A percentile compares a stretch with the other conserved stretches of the same genome.
Evolutionary conservation across 2,329 filamentous ascomycete species (phyloP).

Genomic region (Cryphonectria radicalis): DNA sequence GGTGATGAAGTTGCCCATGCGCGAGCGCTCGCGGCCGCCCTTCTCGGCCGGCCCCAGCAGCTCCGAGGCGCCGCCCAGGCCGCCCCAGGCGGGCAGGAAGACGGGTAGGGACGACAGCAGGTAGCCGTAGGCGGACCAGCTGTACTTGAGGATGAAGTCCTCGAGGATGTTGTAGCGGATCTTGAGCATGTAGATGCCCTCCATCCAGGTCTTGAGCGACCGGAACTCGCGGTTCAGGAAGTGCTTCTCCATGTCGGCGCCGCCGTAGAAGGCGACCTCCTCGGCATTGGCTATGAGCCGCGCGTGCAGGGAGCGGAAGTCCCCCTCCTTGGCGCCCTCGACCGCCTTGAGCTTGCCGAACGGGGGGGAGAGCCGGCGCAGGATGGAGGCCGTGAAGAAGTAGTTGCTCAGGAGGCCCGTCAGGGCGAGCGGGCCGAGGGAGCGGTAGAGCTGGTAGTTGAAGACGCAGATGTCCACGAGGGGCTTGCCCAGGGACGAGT

Average conservation of each 20-base stretch:
- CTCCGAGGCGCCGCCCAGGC: conserved; percentile 75
- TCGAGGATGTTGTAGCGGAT: conserved; percentile 99
- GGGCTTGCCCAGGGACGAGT: conserved; percentile 96
- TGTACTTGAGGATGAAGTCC: conserved; percentile 97
- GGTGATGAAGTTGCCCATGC: conserved; percentile 99
- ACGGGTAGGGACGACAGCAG: conserved; percentile 90
- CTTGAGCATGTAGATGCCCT: conserved; percentile 95
- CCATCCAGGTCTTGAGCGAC: conserved; percentile 95
- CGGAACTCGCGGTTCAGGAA: conserved; percentile 92
- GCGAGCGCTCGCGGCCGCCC: conserved; percentile 72
- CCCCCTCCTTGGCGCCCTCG: conserved; percentile 91
- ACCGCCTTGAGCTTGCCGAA: conserved; percentile 97
- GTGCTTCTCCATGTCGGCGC: conserved; percentile 90
- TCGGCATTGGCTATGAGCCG: conserved; percentile 95
- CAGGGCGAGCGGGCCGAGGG: conserved; percentile 84
- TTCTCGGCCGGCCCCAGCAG: conserved; percentile 55
- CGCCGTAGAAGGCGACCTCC: conserved; percentile 96
- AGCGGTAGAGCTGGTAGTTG: conserved; percentile 95
- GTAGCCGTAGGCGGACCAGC: conserved; percentile 98
- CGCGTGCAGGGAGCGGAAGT: conserved; percentile 89
- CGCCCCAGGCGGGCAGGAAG: conserved; percentile 93
- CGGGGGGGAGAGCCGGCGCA: conserved; percentile 86
- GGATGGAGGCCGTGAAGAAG: conserved; percentile 87
- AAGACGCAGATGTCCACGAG: conserved; percentile 97
- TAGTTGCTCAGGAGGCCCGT: conserved; percentile 90